Evolutionary conservation across 352 stramenopile species (phyloP).

Genomic region (Globisporangium solare): DNA sequence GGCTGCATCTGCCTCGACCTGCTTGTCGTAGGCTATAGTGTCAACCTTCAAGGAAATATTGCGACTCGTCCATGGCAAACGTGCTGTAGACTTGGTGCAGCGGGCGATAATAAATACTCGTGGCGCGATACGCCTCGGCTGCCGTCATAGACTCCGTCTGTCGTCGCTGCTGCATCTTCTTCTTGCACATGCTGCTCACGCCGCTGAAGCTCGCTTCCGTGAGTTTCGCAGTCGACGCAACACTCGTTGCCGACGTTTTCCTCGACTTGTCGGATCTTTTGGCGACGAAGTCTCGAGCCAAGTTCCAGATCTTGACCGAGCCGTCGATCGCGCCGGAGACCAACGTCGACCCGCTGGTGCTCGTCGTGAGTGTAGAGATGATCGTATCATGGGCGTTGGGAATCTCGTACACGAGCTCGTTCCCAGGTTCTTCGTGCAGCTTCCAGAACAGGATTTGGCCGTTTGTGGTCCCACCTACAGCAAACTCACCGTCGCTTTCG

Average conservation of each 20-base stretch:
- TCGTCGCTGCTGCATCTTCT: not conserved
- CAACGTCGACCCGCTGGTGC: constrained; percentile 42
- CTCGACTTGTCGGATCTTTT: constrained; percentile 5
- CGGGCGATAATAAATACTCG: constrained; percentile 2
- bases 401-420: constrained; percentile 57
- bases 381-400: constrained; percentile 51
- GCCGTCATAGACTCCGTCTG: not conserved
- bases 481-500: constrained; percentile 67
- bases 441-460: constrained; percentile 71
- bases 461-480: constrained; percentile 57
- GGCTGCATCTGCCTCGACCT: too few species aligned
- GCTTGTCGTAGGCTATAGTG: not conserved
- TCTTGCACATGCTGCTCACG: not conserved
- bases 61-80: constrained; percentile 11
- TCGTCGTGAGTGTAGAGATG: constrained; percentile 59
- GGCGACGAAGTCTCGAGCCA: constrained; percentile 11
- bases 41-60: constrained; percentile 12
- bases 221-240: not conserved
- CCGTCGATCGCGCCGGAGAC: constrained; percentile 60
- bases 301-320: constrained; percentile 54
- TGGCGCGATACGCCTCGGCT: constrained; percentile 5
- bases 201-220: not conserved
- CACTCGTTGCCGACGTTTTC: constrained; percentile 2
- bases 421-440: constrained; percentile 31
- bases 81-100: constrained; percentile 7